Percentiles rank a stretch among this genome's conserved stretches.
These are phyloP conservation scores for Lyophyllum atratum DNA, from an alignment of 768 basidiomycete genomes.

Conservation along the genomic window DNA sequence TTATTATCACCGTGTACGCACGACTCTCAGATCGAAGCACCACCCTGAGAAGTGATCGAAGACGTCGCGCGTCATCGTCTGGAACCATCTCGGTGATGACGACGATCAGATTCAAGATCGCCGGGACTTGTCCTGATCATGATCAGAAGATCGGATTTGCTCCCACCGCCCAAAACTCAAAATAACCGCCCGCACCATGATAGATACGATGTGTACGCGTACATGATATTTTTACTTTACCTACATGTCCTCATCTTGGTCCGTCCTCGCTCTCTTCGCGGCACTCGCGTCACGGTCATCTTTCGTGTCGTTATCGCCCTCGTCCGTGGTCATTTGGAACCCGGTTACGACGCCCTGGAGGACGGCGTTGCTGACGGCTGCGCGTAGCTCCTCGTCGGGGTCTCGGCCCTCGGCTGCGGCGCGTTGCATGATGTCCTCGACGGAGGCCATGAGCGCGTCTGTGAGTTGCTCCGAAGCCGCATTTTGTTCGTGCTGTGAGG, in stretches of 20 bases:
- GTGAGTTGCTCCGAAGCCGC: constrained; percentile 71
- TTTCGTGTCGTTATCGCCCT: constrained; percentile 26
- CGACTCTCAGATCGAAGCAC: neutral
- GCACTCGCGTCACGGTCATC: too few species aligned
- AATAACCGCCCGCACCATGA: too few species aligned
- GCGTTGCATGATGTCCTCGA: constrained; percentile 63
- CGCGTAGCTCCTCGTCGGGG: constrained; percentile 66
- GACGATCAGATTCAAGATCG: constrained; percentile 27
- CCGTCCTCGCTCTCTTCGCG: constrained; percentile 35
- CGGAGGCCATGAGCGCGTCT: constrained; percentile 61
- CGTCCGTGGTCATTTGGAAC: constrained; percentile 45
- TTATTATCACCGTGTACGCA: too few species aligned
- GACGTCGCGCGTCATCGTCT: neutral
- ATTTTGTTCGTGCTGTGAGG: constrained; percentile 71
- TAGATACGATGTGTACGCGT: too few species aligned
- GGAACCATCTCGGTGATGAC: neutral
- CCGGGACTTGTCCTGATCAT: constrained; percentile 31
- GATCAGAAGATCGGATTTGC: constrained; percentile 29
- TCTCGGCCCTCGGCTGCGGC: constrained; percentile 60
- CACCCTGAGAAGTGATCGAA: constrained; percentile 19
- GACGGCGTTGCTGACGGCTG: constrained; percentile 65
- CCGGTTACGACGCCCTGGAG: constrained; percentile 67
- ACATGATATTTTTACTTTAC: neutral
- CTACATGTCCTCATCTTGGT: constrained; percentile 2
- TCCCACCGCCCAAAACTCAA: neutral